A percentile compares a stretch with the other conserved stretches of the same genome.
Evolutionary conservation across 2,329 filamentous ascomycete species (phyloP).

Genomic region (Cyclaneusma minus): DNA sequence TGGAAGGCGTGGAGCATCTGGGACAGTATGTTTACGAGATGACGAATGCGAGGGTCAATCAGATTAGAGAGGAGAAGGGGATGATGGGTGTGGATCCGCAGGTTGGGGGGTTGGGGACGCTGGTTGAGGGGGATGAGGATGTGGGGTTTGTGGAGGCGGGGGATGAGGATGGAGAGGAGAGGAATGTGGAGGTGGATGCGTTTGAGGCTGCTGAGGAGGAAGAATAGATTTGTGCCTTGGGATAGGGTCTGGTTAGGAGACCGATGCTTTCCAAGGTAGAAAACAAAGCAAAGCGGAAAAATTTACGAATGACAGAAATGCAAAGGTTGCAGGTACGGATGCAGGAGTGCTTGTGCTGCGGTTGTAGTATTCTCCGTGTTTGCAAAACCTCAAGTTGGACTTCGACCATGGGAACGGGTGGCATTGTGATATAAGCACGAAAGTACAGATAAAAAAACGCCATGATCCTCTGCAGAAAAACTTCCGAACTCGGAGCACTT

Average conservation of each 20-base stretch:
- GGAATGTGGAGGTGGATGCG: slow-evolving; percentile 10
- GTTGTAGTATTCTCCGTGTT: too few relatives aligned
- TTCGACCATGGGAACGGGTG: too few relatives aligned
- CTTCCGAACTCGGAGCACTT: too few relatives aligned
- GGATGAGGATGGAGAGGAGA: slow-evolving; percentile 8
- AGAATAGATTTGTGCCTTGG: neutral
- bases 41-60: slow-evolving; percentile 39
- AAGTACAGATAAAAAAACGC: too few relatives aligned
- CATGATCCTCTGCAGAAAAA: too few relatives aligned
- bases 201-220: slow-evolving; percentile 11
- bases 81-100: neutral
- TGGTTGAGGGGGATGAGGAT: slow-evolving; percentile 5
- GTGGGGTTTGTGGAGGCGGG: slow-evolving; percentile 2
- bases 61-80: slow-evolving; percentile 9
- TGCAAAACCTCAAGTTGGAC: too few relatives aligned
- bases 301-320: neutral
- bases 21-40: slow-evolving; percentile 96
- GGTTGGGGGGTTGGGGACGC: neutral
- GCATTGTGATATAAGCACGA: too few relatives aligned
- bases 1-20: slow-evolving; percentile 86
- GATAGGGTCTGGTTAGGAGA: neutral
- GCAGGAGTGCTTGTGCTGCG: too few relatives aligned
- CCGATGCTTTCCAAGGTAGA: neutral
- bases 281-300: neutral
- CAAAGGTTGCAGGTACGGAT: too few relatives aligned